Evolutionary conservation across 345 rosid genomes (phyloP).

Genomic region (Eucalyptus curtisii): DNA sequence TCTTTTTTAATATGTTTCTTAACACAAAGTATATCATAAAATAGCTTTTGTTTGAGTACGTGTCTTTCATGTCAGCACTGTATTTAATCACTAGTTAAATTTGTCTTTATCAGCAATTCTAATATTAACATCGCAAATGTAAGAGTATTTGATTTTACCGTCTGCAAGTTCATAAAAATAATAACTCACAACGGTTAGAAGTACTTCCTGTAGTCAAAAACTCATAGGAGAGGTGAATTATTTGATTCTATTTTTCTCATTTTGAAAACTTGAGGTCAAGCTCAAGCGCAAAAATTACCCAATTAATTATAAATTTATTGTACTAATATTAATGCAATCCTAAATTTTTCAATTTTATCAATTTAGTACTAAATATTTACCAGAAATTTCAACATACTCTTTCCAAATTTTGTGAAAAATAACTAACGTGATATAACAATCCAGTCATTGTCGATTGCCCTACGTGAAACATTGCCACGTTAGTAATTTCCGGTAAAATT

Average conservation of each 20-base stretch:
- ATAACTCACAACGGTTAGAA: too few species aligned
- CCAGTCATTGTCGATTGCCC: rapidly evolving
- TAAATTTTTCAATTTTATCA: neutral
- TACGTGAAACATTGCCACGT: rapidly evolving
- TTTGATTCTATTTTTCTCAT: too few species aligned
- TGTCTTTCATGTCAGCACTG: neutral
- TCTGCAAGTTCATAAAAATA: neutral
- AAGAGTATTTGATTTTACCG: neutral
- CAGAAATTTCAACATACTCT: too few species aligned
- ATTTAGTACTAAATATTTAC: neutral
- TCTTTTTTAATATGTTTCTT: neutral
- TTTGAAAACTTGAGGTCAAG: neutral
- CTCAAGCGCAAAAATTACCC: neutral
- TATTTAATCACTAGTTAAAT: neutral
- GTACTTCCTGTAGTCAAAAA: neutral
- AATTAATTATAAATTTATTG: neutral
- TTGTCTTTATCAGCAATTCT: neutral
- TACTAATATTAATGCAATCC: neutral
- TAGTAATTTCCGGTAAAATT: too few species aligned
- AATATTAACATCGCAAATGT: neutral
- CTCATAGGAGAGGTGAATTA: neutral
- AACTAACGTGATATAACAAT: too few species aligned
- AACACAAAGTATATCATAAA: neutral
- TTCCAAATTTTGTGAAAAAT: too few species aligned
- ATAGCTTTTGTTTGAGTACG: neutral